These are phyloP conservation scores for Lojkania enalia DNA, from an alignment of 2,329 filamentous ascomycete genomes.

Conservation along the genomic window DNA sequence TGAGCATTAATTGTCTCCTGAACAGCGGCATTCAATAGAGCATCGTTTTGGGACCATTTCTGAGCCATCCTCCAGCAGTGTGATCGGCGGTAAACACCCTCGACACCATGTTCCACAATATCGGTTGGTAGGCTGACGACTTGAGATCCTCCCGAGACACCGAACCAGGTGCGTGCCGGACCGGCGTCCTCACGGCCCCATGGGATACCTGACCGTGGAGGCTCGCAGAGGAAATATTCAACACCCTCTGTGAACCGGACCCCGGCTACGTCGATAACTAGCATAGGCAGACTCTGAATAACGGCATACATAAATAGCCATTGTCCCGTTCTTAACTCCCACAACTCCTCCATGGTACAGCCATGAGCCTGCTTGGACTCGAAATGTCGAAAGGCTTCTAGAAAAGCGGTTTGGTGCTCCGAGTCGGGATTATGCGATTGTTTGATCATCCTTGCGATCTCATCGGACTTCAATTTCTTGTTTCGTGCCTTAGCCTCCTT, in stretches of 20 bases:
- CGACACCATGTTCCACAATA: conserved; percentile 66
- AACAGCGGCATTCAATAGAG: conserved; percentile 38
- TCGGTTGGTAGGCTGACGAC: conserved; percentile 66
- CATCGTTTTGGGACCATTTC: conserved; percentile 57
- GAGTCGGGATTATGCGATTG: conserved; percentile 80
- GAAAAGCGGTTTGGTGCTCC: conserved; percentile 62
- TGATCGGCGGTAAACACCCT: conserved; percentile 68
- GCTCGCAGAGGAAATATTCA: conserved; percentile 81
- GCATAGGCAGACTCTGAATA: conserved; percentile 75
- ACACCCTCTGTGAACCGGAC: conserved; percentile 70
- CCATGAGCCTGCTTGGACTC: conserved; percentile 69
- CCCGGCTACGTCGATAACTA: conserved; percentile 74
- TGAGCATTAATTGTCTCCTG: conserved; percentile 35
- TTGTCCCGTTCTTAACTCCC: conserved; percentile 72
- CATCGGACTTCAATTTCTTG: conserved; percentile 75
- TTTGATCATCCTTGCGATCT: conserved; percentile 75
- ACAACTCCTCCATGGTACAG: conserved; percentile 66
- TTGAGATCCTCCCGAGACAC: conserved; percentile 67
- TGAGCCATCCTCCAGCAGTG: conserved; percentile 70
- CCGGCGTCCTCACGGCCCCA: conserved; percentile 68
- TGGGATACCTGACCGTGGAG: conserved; percentile 70
- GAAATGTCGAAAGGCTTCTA: conserved; percentile 71
- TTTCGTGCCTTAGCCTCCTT: conserved; percentile 73
- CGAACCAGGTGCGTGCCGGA: conserved; percentile 70
- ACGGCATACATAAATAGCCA: conserved; percentile 83